Base-by-base conservation (phyloP, 805 yeast genomes). In the Wickerhamomyces sydowiorum region DNA sequence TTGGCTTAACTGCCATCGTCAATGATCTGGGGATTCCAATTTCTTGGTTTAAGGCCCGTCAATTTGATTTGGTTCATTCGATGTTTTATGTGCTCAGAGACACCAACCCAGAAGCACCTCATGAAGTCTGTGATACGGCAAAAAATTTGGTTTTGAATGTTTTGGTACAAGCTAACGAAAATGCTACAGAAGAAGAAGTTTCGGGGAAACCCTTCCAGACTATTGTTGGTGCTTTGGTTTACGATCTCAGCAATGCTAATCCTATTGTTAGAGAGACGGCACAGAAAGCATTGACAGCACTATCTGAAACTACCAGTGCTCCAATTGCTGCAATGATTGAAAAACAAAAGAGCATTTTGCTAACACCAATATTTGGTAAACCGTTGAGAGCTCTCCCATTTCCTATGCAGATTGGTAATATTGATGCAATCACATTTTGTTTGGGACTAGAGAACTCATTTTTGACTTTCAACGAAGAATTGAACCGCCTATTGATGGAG, bases 381-480 rank as follows among this genome's bases (percentile, higher is more conserved):
- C 99, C 99, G 0, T 65, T 93, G 44, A 73, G 99, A 48, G 99
- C 99, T 0, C 70, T 93, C 47, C 99, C 99, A 0, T 93, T 95
- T 66, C 93, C 96, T 5, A 93, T 91, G 96, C 99, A 95, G 65
- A 93, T 93, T 43, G 99, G 99, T 29, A 90, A 93, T 60, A 90
- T 93, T 47, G 98, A 93, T 62, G 98, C 98, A 1, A 86, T 93
- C n/a, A 82, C 96, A 0, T 95, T 82, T 61, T 91, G 97, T 57
- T 66, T 93, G 44, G 79, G 83, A 1, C 69, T 91, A 38, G 93
- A 87, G 12, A 76, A 84, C 48, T 74, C 96, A 0, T 89, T 91
- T 51, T 66, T 91, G 49, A 82, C 82, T 9, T 91, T 88, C 59
- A 86, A 86, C 51, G 98, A 93, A 42, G 98, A 95, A 56, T 65